Conservation (phyloP, 2,329 filamentous ascomycete genomes). For the Sphaerostilbella broomeana region DNA sequence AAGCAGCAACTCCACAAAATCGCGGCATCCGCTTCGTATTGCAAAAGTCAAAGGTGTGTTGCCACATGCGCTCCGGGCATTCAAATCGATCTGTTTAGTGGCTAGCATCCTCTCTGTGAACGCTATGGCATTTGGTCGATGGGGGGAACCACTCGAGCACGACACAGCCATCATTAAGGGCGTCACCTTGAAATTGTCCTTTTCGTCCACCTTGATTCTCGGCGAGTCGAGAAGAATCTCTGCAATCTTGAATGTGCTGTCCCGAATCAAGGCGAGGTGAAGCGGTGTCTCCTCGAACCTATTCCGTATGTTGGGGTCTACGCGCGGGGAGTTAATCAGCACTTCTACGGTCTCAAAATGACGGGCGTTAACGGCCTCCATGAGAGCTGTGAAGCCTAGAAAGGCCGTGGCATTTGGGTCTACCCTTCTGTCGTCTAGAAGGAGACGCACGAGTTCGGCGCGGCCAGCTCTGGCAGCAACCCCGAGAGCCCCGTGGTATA, state of each 20-base stretch:
- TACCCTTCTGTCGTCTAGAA: background rate
- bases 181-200: background rate
- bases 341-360: background rate
- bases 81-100: background rate
- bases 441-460: background rate
- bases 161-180: background rate
- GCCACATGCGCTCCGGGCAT: background rate
- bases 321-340: background rate
- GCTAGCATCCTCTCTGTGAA: background rate
- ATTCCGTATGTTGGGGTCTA: background rate
- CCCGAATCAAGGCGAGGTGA: background rate
- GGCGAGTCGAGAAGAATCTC: background rate
- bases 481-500: background rate
- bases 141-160: background rate
- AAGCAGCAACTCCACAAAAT: background rate
- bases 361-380: background rate
- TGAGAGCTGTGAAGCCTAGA: background rate
- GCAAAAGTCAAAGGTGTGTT: background rate
- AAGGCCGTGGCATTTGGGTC: background rate
- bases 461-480: background rate
- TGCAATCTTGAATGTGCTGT: background rate
- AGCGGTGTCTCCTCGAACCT: background rate
- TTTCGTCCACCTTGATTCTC: background rate
- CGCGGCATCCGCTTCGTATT: background rate
- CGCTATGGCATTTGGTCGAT: background rate